Base-by-base conservation (phyloP, 805 yeast species). In the Zygosaccharomyces kombuchaensis region DNA sequence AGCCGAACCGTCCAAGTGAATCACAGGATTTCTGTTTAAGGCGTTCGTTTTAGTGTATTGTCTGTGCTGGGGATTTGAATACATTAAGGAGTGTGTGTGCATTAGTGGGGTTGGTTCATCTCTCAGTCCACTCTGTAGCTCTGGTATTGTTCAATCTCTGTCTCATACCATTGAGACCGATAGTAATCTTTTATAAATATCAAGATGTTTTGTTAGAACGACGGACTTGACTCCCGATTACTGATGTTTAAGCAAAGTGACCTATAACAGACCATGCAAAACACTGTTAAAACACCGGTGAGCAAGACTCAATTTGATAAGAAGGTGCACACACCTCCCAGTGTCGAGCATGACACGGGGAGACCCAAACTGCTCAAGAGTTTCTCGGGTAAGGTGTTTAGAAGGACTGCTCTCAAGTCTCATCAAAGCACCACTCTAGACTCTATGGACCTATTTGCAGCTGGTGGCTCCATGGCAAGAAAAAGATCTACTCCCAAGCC, bases 161-260 rank as follows among this genome's bases (percentile, higher is more conserved):
- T 29, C 13, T n/a, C 32, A 29, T 29, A 10, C 10, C 16, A 13
- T 10, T n/a, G 16, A 29, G 16, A n/a, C 10, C 12, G 32, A n/a
- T 29, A 12, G 32, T 29, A 29, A 29, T n/a, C 13, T 29, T n/a
- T 29, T 29, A 29, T 29, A 29, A 29, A 29, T 29, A 29, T 10
- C 32, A 29, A 29, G 32, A 29, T 29, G 16, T 29, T 19, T n/a
- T 29, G 32, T 29, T 29, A 29, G 32, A 29, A 13, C 3, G n/a
- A 29, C 14, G 40, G 17, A 21, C 22, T 84, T 12, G 90, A 90
- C 1, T 81, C 74, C 39, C 64, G 12, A 14, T 55, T 6, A 62
- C 52, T 14, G 51, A 43, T 9, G 41, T 41, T 16, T 21, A 17
- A 12, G n/a, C 26, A 36, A n/a, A 27, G 16, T 12, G 22, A 19